phyloP scores from a whole-genome alignment of 2,329 filamentous ascomycete species.

The Acrocalymma vagum region DNA sequence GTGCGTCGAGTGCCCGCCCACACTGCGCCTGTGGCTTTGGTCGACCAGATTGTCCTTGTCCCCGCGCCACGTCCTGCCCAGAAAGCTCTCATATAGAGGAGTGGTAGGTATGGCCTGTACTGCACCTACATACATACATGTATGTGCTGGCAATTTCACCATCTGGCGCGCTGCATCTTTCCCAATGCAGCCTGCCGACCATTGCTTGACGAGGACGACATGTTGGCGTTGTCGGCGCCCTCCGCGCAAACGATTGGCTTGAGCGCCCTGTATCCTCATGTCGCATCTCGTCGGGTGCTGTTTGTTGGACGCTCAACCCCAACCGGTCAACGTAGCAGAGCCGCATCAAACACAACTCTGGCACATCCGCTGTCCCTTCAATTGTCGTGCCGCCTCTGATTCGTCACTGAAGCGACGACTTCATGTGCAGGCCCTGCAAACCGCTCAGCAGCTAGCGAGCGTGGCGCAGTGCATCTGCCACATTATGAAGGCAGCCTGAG shows the following conservation, averaged over 20 bases:
- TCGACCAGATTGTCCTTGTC: too few species aligned
- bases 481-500: slow-evolving; percentile 28
- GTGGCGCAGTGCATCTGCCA: slow-evolving; percentile 42
- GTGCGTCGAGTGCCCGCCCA: slow-evolving; percentile 16
- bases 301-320: slow-evolving; percentile 13
- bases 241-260: slow-evolving; percentile 41
- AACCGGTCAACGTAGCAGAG: slow-evolving; percentile 45
- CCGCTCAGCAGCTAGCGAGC: slow-evolving; percentile 37
- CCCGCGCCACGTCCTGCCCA: background rate
- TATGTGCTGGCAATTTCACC: slow-evolving; percentile 34
- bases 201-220: slow-evolving; percentile 19
- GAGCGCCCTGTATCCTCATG: slow-evolving; percentile 28
- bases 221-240: slow-evolving; percentile 21
- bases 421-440: slow-evolving; percentile 24
- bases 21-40: slow-evolving; percentile 17
- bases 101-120: too few species aligned
- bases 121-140: slow-evolving; percentile 18
- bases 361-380: slow-evolving; percentile 16
- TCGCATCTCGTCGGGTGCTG: slow-evolving; percentile 18
- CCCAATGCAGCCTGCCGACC: slow-evolving; percentile 16
- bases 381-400: slow-evolving; percentile 25
- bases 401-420: slow-evolving; percentile 25
- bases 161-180: slow-evolving; percentile 16
- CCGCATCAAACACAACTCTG: slow-evolving; percentile 34
- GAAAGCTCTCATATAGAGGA: too few species aligned